Evolutionary conservation across 108 stramenopile species (phyloP), one percentile per base, ranked within the genome.

Genomic region (Nannochloropsis oceanica): DNA sequence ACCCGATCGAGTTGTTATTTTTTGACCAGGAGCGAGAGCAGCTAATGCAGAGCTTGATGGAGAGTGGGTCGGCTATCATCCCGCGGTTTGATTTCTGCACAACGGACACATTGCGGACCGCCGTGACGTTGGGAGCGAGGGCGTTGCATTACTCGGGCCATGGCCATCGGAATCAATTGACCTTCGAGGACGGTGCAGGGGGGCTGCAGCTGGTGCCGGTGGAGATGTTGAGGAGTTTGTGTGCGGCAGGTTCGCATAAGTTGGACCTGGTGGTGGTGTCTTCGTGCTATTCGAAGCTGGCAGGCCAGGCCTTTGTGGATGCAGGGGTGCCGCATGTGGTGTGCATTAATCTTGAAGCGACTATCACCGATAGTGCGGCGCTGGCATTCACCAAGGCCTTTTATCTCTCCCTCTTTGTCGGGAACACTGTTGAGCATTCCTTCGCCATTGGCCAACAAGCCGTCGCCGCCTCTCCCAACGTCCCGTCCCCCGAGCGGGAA

Each of bases 241-340:
- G 50, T 25, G 85, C 27, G 26, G 46, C 43, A 42, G 87, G 87
- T 43, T 27, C 44, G 80, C 25, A 91, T n/a, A 92, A 92, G 24
- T 93, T 95, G 80, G 90, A 94, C 46, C 93, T 95, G 87, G 95
- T 94, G 34, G 95, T 96, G 85, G 95, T 96, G 10, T 95, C 94
- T 12, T 94, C 95, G 1, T 96, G 95, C 89, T 92, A 95, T 85
- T 93, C 92, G 25, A 89, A 88, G 9, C 84, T 93, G 42, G 94
- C 94, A 26, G 95, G 94, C 26, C 91, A 93, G 82, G 94, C 94
- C 13, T 95, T 96, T 84, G 93, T 93, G 24, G 89, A 88, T 8
- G 95, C 95, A 20, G 94, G 94, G 26, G 94, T 94, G 13, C 93
- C 93, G 2, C 95, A 95, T 88, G 95, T 96, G 18, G 94, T 96